These are phyloP conservation scores for Irpex rosettiformis DNA, from an alignment of 1,284 basidiomycete species.

Conservation along the genomic window DNA sequence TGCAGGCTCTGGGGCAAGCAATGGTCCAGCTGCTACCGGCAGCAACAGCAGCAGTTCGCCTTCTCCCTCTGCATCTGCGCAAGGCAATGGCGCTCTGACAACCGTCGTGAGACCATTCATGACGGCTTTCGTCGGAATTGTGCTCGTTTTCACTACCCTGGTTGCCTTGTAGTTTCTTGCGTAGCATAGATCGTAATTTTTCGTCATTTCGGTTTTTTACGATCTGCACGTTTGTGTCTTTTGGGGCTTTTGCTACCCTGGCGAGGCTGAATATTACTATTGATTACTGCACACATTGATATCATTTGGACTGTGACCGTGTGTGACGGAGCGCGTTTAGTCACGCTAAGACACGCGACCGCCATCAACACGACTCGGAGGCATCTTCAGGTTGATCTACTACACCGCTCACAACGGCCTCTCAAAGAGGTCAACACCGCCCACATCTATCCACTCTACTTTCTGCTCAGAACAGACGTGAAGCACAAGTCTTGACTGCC, in stretches of 20 bases:
- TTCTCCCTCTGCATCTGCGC: background rate
- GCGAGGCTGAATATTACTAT: too few species aligned
- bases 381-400: too few species aligned
- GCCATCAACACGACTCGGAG: background rate
- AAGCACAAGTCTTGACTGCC: too few species aligned
- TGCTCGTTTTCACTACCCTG: background rate
- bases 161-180: background rate
- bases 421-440: too few species aligned
- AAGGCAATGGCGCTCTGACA: slow-evolving; percentile 4
- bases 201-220: background rate
- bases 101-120: background rate
- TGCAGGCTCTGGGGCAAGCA: slow-evolving; percentile 3
- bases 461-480: too few species aligned
- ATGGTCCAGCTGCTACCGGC: slow-evolving; percentile 2
- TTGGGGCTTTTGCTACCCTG: too few species aligned
- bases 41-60: background rate
- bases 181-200: background rate
- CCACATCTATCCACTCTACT: too few species aligned
- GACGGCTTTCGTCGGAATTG: background rate
- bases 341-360: background rate
- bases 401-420: too few species aligned
- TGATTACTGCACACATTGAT: too few species aligned
- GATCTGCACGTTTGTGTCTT: too few species aligned
- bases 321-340: background rate
- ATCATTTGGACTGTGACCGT: background rate